Evolutionary conservation across 495 filamentous ascomycete species (phyloP), one percentile per base, ranked within the genome.

Genomic region (Podospora pseudoanserina): DNA sequence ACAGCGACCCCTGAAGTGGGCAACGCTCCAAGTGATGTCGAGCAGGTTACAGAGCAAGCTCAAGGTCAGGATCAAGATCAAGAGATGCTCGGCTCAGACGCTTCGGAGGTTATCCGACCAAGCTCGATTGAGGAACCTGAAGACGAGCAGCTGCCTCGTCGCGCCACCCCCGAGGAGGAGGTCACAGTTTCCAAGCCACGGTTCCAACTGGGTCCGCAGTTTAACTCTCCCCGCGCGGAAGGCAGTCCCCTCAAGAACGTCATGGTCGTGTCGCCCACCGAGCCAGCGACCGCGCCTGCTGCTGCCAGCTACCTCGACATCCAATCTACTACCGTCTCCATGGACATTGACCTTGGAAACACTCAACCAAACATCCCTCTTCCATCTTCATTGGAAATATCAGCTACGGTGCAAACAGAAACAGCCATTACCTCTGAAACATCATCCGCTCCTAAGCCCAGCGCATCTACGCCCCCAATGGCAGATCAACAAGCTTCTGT

Each of bases 231-330:
- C 55, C 70, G 75, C 65, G 68, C 82, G 5, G 82, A 84, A 65
- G 82, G 81, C 15, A 84, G 81, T 39, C 82, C 82, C 2, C 68
- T 84, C 5, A 84, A 82, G 71, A 79, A 84, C 58, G 79, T 83
- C 39, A 74, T 83, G 55, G 61, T 78, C 34, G 67, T 64, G 30
- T 80, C 78, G 55, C 79, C 79, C 19, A 76, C 76, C 11, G 76
- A 77, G 58, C 61, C 60, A 18, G 60, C 70, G 19, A 49, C 65
- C 15, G 49, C 60, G 1, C 57, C 65, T 16, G 3, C 73, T 15
- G 60, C 64, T 5, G 30, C 68, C 0, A 65, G 67, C 67, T 73
- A 68, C 44, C 59, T 71, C 20, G 74, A 71, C 3, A 60, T 65
- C 16, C 57, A 67, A 9, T 56, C 63, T 2, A 23, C 34, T 11